These are phyloP conservation scores for Patellifolia procumbens DNA, from an alignment of 179 eudicot genomes.

Conservation along the genomic window DNA sequence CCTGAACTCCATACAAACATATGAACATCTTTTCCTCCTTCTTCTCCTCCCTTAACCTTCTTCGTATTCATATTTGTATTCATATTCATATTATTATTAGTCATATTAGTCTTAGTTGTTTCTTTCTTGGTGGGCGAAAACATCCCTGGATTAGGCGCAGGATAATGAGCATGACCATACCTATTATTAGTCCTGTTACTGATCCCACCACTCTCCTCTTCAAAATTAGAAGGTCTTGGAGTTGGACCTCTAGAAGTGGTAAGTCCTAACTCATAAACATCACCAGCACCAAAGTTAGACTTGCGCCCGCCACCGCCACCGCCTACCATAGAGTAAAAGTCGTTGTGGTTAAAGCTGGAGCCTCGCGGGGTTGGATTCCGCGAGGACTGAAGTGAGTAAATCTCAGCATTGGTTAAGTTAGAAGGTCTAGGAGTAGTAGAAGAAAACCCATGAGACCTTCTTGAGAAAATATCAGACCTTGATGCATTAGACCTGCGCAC, in stretches of 20 bases:
- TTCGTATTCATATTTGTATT: neutral
- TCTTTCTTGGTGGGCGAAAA: conserved; percentile 57
- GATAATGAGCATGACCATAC: conserved; percentile 15
- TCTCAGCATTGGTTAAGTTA: conserved; percentile 86
- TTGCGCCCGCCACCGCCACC: conserved; percentile 38
- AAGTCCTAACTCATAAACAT: conserved; percentile 53
- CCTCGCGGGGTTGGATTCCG: conserved; percentile 87
- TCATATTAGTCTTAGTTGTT: neutral
- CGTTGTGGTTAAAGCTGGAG: conserved; percentile 82
- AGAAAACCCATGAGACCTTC: conserved; percentile 57
- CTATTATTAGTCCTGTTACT: conserved; percentile 20
- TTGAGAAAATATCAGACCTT: conserved; percentile 63
- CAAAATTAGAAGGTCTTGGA: conserved; percentile 76
- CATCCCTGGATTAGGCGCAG: conserved; percentile 78
- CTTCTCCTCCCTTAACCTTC: conserved; percentile 35
- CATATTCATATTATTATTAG: neutral
- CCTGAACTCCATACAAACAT: conserved; percentile 93
- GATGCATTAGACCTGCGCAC: conserved; percentile 77
- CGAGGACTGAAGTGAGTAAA: conserved; percentile 78
- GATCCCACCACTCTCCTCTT: conserved; percentile 51
- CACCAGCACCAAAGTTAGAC: conserved; percentile 75
- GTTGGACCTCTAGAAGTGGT: conserved; percentile 71
- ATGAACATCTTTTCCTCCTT: conserved; percentile 53
- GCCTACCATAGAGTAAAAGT: conserved; percentile 72
- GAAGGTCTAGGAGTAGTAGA: conserved; percentile 68